A percentile compares a stretch with the other conserved stretches of the same genome.
Evolutionary conservation across 2,329 filamentous ascomycete genomes (phyloP).

Genomic region (Lasiodiplodia citricola): DNA sequence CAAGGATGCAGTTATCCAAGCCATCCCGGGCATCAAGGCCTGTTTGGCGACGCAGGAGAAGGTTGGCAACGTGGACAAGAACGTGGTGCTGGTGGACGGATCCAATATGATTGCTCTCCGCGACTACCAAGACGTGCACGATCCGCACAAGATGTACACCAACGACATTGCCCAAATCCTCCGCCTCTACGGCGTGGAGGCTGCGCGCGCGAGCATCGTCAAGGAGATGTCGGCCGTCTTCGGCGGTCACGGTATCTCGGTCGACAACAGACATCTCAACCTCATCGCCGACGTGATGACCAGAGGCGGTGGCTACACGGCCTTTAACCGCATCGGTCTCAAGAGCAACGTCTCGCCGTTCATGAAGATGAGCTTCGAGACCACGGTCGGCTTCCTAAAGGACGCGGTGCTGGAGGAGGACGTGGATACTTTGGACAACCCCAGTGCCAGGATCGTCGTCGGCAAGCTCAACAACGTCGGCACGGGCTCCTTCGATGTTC

Average conservation of each 20-base stretch:
- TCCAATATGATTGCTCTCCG: slow-evolving; percentile 93
- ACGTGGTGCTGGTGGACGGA: slow-evolving; percentile 74
- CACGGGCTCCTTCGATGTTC: slow-evolving; percentile 89
- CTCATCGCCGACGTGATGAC: slow-evolving; percentile 99
- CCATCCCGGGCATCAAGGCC: slow-evolving; percentile 75
- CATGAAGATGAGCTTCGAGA: slow-evolving; percentile 99
- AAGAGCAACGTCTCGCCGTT: slow-evolving; percentile 86
- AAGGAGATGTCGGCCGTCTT: slow-evolving; percentile 87
- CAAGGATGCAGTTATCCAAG: slow-evolving; percentile 81
- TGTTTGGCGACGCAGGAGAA: slow-evolving; percentile 69
- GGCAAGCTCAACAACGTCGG: slow-evolving; percentile 82
- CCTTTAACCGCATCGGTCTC: slow-evolving; percentile 91
- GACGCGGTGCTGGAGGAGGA: slow-evolving; percentile 91
- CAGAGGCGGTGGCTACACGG: slow-evolving; percentile 83
- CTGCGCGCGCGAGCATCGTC: slow-evolving; percentile 85
- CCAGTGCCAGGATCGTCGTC: slow-evolving; percentile 86
- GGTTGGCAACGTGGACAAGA: slow-evolving; percentile 52
- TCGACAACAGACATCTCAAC: slow-evolving; percentile 91
- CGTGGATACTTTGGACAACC: slow-evolving; percentile 84
- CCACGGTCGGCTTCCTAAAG: slow-evolving; percentile 89
- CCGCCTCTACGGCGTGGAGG: slow-evolving; percentile 88
- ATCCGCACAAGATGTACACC: slow-evolving; percentile 84
- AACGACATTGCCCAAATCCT: slow-evolving; percentile 93
- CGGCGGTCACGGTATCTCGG: slow-evolving; percentile 85
- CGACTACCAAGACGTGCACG: slow-evolving; percentile 81